These are phyloP conservation scores for Nemania sp. DNA, from an alignment of 2,329 filamentous ascomycete genomes.

Conservation along the genomic window DNA sequence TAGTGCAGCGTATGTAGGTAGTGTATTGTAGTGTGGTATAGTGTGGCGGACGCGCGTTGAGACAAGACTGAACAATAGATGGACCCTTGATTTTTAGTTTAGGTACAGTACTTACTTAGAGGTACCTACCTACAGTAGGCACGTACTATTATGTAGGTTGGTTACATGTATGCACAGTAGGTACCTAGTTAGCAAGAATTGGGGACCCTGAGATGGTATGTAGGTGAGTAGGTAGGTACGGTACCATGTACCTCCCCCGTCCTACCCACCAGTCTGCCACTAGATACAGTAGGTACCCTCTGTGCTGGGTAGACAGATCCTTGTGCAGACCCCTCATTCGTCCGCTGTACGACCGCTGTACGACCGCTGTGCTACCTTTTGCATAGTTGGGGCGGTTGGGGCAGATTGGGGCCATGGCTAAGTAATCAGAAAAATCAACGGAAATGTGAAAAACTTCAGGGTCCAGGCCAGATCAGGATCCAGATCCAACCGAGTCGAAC, in stretches of 20 bases:
- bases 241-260: neutral
- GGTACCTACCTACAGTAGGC: too few species aligned
- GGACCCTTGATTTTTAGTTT: conserved; percentile 24
- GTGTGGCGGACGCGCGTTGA: neutral
- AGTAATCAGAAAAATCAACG: conserved; percentile 9
- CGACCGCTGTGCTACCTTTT: neutral
- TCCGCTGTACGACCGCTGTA: neutral
- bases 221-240: too few species aligned
- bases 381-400: too few species aligned
- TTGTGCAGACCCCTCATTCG: neutral
- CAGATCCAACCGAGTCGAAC: conserved; percentile 28
- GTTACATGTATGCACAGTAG: too few species aligned
- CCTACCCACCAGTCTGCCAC: neutral
- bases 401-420: neutral
- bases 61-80: conserved; percentile 20
- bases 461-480: conserved; percentile 22
- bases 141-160: too few species aligned
- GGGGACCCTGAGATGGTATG: neutral
- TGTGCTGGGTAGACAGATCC: neutral
- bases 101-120: neutral
- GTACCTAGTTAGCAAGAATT: neutral
- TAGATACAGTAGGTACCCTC: neutral
- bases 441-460: conserved; percentile 18
- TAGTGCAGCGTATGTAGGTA: neutral
- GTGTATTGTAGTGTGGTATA: neutral